Base-by-base conservation (phyloP, 1,284 basidiomycete genomes). In the Wolfiporia cocos region DNA sequence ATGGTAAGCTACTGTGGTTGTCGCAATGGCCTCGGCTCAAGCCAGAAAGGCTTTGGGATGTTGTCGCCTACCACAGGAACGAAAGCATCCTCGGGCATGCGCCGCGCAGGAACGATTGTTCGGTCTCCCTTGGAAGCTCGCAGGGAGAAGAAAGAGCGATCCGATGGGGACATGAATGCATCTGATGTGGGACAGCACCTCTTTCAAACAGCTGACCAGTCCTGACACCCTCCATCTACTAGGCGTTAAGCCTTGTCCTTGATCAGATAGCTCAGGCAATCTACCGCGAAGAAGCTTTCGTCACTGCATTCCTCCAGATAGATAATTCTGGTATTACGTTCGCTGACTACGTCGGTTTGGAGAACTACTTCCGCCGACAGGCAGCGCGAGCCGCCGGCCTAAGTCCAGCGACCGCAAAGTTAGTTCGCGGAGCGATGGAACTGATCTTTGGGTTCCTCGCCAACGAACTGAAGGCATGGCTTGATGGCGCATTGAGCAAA, bases 381-480 rank as follows among this genome's bases (percentile, higher is more conserved):
- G 95, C 95, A 2, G 74, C 86, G 7, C 72, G 86, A n/a, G 71
- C 76, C 35, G 72, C 75, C 12, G 81, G 79, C 1, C 68, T 90
- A 34, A 81, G 78, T 45, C 71, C 74, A 38, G 66, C 78, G 14
- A 92, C 92, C 17, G 60, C 74, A 44, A 93, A 93, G 64, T 76
- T 96, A 9, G 76, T 92, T 20, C 78, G 88, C 19, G 81, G 82
- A 5, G 91, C 92, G 15, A 81, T 98, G 83, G 94, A 98, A 51
- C 68, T 96, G 37, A 92, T 98, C 45, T 99, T 98, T 62, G 91
- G 92, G 6, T 98, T 95, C 66, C 66, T 99, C 15, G 83, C 86
- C 3, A 70, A 73, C 1, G 92, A 96, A 58, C 53, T 96, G 47
- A 92, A 91, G 63, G 64, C 71, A 6, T 97, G 92, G 86, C 70